Conservation (phyloP, 1,284 basidiomycete species). For the Leccinum ponderosum region DNA sequence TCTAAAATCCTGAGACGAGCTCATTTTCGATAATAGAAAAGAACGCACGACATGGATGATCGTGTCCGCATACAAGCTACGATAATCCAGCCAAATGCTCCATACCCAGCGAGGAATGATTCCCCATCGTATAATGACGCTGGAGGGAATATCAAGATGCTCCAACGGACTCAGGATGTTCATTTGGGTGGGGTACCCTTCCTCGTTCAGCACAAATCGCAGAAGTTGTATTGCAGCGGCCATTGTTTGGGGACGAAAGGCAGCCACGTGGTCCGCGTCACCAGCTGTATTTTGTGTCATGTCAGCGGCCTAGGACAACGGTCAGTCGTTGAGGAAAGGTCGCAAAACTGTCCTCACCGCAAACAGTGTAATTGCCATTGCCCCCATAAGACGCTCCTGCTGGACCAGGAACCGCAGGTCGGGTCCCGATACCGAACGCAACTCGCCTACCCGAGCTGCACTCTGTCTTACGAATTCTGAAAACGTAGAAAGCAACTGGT, state of each 20-base stretch:
- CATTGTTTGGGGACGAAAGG: constrained; percentile 50
- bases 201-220: constrained; percentile 38
- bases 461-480: constrained; percentile 24
- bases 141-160: constrained; percentile 45
- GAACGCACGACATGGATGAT: constrained; percentile 50
- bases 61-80: constrained; percentile 47
- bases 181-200: constrained; percentile 11
- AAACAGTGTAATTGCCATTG: constrained; percentile 57
- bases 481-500: constrained; percentile 16
- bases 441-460: constrained; percentile 15
- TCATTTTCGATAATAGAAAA: neutral
- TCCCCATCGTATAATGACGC: constrained; percentile 54
- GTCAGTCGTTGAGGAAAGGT: neutral
- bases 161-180: constrained; percentile 27
- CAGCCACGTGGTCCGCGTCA: neutral
- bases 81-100: constrained; percentile 58
- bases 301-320: constrained; percentile 23
- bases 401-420: constrained; percentile 15
- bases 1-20: constrained; percentile 38
- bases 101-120: constrained; percentile 60
- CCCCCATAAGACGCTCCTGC: constrained; percentile 44
- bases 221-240: constrained; percentile 47
- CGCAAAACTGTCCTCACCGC: constrained; percentile 41
- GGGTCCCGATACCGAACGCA: constrained; percentile 5
- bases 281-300: constrained; percentile 4